Conservation (phyloP, 2,329 filamentous ascomycete species). For the Stagonosporopsis vannaccii region DNA sequence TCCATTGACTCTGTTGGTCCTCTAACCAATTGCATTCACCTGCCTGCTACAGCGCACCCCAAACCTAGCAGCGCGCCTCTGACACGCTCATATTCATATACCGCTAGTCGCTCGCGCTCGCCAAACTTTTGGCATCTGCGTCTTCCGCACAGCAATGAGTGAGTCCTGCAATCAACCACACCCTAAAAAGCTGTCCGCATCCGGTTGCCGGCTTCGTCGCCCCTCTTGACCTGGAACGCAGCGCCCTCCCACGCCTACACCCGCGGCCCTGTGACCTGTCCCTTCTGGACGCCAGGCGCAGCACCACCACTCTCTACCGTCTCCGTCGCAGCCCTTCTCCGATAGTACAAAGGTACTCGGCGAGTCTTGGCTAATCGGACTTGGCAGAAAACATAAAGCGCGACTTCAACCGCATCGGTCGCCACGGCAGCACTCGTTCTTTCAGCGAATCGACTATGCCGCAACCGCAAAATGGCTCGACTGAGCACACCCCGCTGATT, state of each 20-base stretch:
- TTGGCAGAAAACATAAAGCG: constrained; percentile 43
- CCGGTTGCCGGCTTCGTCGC: constrained; percentile 10
- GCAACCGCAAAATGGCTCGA: constrained; percentile 36
- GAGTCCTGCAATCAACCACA: constrained; percentile 9
- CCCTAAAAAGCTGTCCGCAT: constrained; percentile 13
- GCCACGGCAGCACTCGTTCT: constrained; percentile 27
- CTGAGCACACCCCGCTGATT: constrained; percentile 43
- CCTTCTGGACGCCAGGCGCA: constrained; percentile 8
- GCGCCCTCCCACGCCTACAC: not conserved
- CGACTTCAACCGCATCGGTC: constrained; percentile 42
- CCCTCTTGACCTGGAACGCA: constrained; percentile 10
- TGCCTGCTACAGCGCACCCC: constrained; percentile 9
- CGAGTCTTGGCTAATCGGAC: constrained; percentile 37
- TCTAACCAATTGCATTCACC: constrained; percentile 15
- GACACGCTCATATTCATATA: constrained; percentile 15
- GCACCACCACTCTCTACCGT: constrained; percentile 5
- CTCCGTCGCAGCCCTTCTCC: constrained; percentile 3
- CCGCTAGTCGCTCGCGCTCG: not conserved
- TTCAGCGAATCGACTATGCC: constrained; percentile 29
- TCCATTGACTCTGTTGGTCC: not conserved
- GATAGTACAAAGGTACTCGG: constrained; percentile 18
- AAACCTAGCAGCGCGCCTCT: constrained; percentile 14
- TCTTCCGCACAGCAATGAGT: constrained; percentile 20
- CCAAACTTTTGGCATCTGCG: not conserved
- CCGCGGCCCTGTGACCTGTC: constrained; percentile 1